Evolutionary conservation across 2,329 filamentous ascomycete species (phyloP).

Genomic region (Aspergillus intermedius): DNA sequence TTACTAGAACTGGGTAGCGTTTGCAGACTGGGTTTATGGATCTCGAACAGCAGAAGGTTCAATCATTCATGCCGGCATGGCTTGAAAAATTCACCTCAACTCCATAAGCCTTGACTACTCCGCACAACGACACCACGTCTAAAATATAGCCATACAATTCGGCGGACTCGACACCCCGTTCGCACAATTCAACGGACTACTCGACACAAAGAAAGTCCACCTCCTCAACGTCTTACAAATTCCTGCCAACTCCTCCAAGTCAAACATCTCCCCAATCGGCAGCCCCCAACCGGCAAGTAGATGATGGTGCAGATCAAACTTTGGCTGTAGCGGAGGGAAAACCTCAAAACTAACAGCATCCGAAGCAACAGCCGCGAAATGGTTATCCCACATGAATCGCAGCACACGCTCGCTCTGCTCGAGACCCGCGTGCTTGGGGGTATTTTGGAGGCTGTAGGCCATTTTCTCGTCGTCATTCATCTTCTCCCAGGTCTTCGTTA

Average conservation of each 20-base stretch:
- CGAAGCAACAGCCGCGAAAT: slow-evolving; percentile 54
- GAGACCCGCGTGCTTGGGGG: slow-evolving; percentile 30
- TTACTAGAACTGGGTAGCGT: too few relatives aligned
- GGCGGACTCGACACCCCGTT: slow-evolving; percentile 37
- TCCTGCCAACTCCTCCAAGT: slow-evolving; percentile 30
- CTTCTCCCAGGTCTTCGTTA: slow-evolving; percentile 27
- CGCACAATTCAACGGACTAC: slow-evolving; percentile 34
- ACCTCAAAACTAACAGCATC: slow-evolving; percentile 56
- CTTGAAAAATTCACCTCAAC: too few relatives aligned
- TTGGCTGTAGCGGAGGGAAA: slow-evolving; percentile 32
- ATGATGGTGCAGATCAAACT: slow-evolving; percentile 33
- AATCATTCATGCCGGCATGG: too few relatives aligned
- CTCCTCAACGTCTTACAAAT: slow-evolving; percentile 26
- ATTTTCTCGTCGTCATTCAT: slow-evolving; percentile 23
- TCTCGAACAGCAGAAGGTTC: too few relatives aligned
- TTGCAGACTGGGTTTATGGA: too few relatives aligned
- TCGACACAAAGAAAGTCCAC: slow-evolving; percentile 35
- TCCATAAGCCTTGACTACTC: too few relatives aligned
- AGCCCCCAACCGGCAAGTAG: slow-evolving; percentile 33
- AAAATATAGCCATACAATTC: slow-evolving; percentile 41
- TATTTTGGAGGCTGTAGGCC: slow-evolving; percentile 24
- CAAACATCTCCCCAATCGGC: slow-evolving; percentile 37
- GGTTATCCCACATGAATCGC: slow-evolving; percentile 54
- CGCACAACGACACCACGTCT: background rate
- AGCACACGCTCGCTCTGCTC: slow-evolving; percentile 40